Evolutionary conservation across 2,329 filamentous ascomycete species (phyloP), one percentile per base, ranked within the genome.

Genomic region (Pseudopyrenochaeta lycopersici): DNA sequence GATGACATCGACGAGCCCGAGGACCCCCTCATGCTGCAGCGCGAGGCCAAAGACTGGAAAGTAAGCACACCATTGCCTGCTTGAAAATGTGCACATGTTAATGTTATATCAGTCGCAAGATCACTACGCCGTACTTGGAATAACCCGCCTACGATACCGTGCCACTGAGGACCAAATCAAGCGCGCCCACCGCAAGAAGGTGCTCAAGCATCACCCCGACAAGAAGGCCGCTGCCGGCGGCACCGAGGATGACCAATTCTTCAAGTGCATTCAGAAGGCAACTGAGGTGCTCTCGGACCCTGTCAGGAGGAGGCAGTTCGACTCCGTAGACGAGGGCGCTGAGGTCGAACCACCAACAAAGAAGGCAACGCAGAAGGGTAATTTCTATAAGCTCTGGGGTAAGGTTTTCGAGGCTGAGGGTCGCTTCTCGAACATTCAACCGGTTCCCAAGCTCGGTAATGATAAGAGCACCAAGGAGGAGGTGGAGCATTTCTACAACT

Each of bases 221-320:
- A 99, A 99, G 89, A 96, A 96, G 83, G 95, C 96, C 14, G 95
- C 95, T 23, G 86, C 89, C 42, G 95, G 95, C 58, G 85, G 87
- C 70, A 85, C 87, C 66, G 93, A 98, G 71, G 94, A 97, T 79
- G 95, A 99, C 78, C 91, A 90, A 77, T 99, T 99, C 85, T 99
- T 99, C 90, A 99, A 99, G 86, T 99, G 96, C 80, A 99, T 99
- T 78, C 96, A 99, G 78, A 97, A 97, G 80, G 95, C 95, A 52
- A 94, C 90, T 69, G 95, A 99, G 72, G 85, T 98, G 46, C 90
- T 99, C 15, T 86, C 92, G 49, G 95, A 99, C 81, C 95, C 95
- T 46, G 84, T 88, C 76, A 96, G 92, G 82, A 91, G 95, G 58
- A 89, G 93, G 54, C 95, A 99, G 80, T 99, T 90, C 80, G 95